phyloP scores from a whole-genome alignment of 2,329 filamentous ascomycete genomes.

The Berkeleyomyces basicola region DNA sequence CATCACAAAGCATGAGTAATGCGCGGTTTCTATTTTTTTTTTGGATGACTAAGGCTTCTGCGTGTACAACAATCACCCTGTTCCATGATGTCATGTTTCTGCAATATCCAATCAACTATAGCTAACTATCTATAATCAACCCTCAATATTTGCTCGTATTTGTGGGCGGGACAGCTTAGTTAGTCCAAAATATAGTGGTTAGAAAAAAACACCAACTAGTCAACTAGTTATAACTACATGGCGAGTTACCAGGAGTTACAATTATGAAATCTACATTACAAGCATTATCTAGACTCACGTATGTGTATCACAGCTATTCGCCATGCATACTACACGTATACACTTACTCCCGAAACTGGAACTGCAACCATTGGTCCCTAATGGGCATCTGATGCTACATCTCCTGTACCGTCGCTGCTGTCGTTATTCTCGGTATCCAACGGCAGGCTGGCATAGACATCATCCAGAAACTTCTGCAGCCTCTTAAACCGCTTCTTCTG shows the following conservation, averaged over 20 bases:
- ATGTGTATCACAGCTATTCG: neutral
- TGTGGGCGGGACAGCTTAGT: neutral
- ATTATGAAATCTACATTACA: too few species aligned
- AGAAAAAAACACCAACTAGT: too few species aligned
- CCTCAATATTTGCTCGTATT: neutral
- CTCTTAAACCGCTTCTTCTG: constrained; percentile 28
- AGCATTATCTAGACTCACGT: neutral
- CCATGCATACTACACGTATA: neutral
- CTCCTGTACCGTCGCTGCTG: constrained; percentile 17
- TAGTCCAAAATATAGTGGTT: neutral
- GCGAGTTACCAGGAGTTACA: too few species aligned
- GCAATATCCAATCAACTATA: too few species aligned
- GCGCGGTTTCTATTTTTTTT: too few species aligned
- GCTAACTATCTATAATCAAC: neutral
- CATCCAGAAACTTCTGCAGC: constrained; percentile 27
- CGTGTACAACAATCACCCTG: neutral
- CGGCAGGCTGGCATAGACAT: constrained; percentile 30
- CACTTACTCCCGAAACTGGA: too few species aligned
- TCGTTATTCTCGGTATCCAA: constrained; percentile 20
- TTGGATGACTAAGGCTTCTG: too few species aligned
- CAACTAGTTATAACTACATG: too few species aligned
- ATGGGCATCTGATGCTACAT: constrained; percentile 13
- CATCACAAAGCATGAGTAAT: too few species aligned
- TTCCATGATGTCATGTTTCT: neutral
- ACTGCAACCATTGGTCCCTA: neutral